Conservation (phyloP, 192 early-diverging fungal genomes). For the Podila horticola region DNA sequence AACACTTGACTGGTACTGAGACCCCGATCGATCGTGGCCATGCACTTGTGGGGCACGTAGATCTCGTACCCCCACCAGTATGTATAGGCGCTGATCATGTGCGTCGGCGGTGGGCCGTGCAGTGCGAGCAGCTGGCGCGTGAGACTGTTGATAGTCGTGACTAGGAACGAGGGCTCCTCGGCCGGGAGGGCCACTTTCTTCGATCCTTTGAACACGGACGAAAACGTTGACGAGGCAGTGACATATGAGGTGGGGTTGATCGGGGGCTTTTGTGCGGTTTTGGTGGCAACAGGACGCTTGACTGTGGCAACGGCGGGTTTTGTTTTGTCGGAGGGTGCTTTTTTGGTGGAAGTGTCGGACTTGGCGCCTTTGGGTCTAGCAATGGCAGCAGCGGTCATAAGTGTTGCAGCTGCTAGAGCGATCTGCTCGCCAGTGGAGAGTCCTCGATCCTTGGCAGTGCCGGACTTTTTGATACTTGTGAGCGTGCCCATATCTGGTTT, state of each 20-base stretch:
- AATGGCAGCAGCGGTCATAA: neutral
- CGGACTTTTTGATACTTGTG: neutral
- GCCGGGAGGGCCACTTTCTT: neutral
- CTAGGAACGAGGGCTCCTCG: conserved; percentile 5
- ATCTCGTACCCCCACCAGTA: conserved; percentile 60
- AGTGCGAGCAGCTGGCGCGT: conserved; percentile 7
- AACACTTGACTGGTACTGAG: conserved; percentile 45
- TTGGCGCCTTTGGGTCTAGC: neutral
- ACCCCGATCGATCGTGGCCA: conserved; percentile 41
- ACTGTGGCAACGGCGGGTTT: neutral
- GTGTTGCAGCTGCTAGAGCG: neutral
- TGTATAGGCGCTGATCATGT: conserved; percentile 36
- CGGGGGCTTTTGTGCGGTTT: conserved; percentile 1
- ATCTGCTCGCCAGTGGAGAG: neutral
- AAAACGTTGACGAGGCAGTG: neutral
- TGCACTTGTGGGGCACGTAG: conserved; percentile 50
- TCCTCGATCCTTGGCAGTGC: neutral
- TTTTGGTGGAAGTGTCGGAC: neutral
- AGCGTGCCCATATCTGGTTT: neutral
- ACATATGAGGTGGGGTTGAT: conserved; percentile 7
- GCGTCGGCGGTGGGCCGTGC: conserved; percentile 13
- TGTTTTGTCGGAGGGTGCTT: neutral
- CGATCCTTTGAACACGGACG: neutral
- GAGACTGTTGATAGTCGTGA: conserved; percentile 23
- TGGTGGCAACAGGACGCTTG: neutral